Evolutionary conservation across 305 asterid species (phyloP), one percentile per base, ranked within the genome.

Genomic region (Stenogyne calaminthoides): DNA sequence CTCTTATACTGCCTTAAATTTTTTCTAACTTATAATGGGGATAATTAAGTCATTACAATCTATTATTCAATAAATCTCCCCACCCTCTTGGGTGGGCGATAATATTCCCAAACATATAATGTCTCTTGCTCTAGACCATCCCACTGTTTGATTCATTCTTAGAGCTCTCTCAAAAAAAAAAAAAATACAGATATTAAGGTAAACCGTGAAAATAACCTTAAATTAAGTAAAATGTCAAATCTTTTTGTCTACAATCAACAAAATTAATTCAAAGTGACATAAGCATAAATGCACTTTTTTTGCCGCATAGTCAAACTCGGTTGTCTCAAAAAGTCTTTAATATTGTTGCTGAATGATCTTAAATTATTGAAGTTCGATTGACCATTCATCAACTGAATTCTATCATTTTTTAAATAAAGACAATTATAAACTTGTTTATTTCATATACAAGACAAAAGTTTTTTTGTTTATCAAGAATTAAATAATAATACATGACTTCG

Each of bases 221-320:
- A 19, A 46, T 37, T 32, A 32, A 58, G 5, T 4, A 34, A 46
- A 46, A 55, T 58, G 80, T 75, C 80, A 63, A 67, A 34, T 44
- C 9, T 64, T 47, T n/a, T 54, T 52, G 80, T 67, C 78, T 29
- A 18, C 20, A 69, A 69, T 72, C 71, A 57, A 70, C 55, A 74
- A 2, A 58, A 63, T 25, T 25, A 25, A 64, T 64, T 72, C 75
- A 78, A 72, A 7, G 63, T 69, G 67, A 76, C 75, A 58, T 62
- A 51, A 15, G 73, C 79, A 51, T 37, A 55, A 69, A n/a, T 73
- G 73, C 76, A 64, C 70, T n/a, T n/a, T 72, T 76, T 82, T 78
- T 74, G 63, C 61, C 64, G 42, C 70, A 67, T 63, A 58, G 75
- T 78, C 77, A 72, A n/a, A 68, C 61, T 19, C 0, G 7, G 18